Conservation (phyloP, 2,329 filamentous ascomycete species). For the Endocalyx cinctus region DNA sequence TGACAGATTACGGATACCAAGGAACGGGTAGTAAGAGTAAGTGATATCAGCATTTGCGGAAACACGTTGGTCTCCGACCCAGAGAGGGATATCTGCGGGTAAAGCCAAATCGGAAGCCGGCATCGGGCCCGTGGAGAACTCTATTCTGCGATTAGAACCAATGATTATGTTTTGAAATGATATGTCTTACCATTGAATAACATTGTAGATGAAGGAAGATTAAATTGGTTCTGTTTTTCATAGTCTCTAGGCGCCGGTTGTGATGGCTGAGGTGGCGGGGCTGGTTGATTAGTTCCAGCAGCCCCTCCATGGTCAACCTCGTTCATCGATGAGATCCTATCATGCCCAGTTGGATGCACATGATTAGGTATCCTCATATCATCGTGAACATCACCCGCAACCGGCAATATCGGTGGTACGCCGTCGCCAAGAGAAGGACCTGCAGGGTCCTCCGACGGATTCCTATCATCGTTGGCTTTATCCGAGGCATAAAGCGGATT, state of each 20-base stretch:
- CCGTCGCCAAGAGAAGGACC: too few species aligned
- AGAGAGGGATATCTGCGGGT: conserved; percentile 17
- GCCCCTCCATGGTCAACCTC: too few species aligned
- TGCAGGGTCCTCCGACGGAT: conserved; percentile 23
- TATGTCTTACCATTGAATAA: conserved; percentile 14
- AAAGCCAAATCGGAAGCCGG: conserved; percentile 16
- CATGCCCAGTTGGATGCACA: too few species aligned
- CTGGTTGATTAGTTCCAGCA: too few species aligned
- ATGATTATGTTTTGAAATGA: too few species aligned
- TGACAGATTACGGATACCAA: conserved; percentile 33
- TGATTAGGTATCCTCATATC: too few species aligned
- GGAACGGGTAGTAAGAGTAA: conserved; percentile 40
- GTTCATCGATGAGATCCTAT: too few species aligned
- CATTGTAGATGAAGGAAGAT: conserved; percentile 10
- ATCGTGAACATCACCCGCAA: too few species aligned
- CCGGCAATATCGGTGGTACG: too few species aligned
- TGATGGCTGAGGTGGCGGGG: conserved; percentile 6
- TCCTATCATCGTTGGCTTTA: conserved; percentile 19
- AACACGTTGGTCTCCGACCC: conserved; percentile 23
- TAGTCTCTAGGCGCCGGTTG: conserved; percentile 8
- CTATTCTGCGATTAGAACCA: too few species aligned
- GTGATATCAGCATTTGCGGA: conserved; percentile 29
- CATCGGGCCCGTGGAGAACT: conserved; percentile 13
- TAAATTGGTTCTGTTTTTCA: conserved; percentile 12
- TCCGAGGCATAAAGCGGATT: conserved; percentile 25